These are phyloP conservation scores for Parachaetomium inaequale DNA, from an alignment of 495 filamentous ascomycete genomes.

Conservation along the genomic window DNA sequence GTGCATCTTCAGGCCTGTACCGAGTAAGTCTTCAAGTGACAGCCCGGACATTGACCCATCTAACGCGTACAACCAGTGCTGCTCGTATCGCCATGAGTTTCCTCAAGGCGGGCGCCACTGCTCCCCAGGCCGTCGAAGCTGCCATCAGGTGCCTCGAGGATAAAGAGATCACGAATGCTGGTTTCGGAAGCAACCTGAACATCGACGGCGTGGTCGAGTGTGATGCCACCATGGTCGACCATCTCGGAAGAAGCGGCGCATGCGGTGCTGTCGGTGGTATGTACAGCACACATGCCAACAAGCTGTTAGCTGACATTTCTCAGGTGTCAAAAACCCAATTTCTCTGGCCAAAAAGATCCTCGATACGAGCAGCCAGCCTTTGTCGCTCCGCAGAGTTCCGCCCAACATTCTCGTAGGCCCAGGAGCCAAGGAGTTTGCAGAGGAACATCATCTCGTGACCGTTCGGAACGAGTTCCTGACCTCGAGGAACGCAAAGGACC, in stretches of 20 bases:
- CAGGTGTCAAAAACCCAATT: conserved; percentile 91
- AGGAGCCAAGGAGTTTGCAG: conserved; percentile 82
- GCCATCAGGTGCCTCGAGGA: conserved; percentile 86
- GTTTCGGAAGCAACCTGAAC: conserved; percentile 91
- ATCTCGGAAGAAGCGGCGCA: conserved; percentile 84
- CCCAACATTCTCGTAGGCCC: conserved; percentile 85
- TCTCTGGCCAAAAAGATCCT: conserved; percentile 78
- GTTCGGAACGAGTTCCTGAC: conserved; percentile 69
- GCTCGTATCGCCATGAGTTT: conserved; percentile 74
- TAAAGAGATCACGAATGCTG: conserved; percentile 91
- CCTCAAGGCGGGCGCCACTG: conserved; percentile 70
- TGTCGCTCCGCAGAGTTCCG: conserved; percentile 82
- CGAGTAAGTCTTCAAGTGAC: conserved; percentile 57
- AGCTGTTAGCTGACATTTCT: neutral
- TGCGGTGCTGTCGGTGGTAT: conserved; percentile 85
- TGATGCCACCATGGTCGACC: conserved; percentile 89
- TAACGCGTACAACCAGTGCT: conserved; percentile 54
- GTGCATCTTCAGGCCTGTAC: conserved; percentile 81
- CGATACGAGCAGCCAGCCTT: conserved; percentile 63
- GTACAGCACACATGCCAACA: conserved; percentile 28
- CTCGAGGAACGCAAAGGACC: conserved; percentile 66
- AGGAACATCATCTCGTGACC: conserved; percentile 65
- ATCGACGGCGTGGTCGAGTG: conserved; percentile 89
- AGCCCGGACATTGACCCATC: neutral
- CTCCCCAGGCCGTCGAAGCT: conserved; percentile 88